Evolutionary conservation across 2,329 filamentous ascomycete species (phyloP), one percentile per base, ranked within the genome.

Genomic region (Pestalotiopsis sp.): DNA sequence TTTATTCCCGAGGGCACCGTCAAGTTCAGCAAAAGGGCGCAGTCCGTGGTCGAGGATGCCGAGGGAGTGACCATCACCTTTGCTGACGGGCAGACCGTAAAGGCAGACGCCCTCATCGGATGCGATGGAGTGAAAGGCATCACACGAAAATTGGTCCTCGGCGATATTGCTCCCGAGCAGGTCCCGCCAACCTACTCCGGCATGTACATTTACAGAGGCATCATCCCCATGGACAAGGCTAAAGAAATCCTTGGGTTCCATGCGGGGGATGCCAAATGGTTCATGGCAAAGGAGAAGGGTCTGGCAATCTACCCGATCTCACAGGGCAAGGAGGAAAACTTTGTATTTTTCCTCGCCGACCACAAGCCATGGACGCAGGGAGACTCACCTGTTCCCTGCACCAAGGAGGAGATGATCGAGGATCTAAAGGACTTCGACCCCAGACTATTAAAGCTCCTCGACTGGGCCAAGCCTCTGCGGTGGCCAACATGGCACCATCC

Each of bases 171-270:
- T 3, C 76, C 75, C 14, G 69, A 76, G n/a, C 70, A 75, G 52
- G 72, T 78, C 13, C 66, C 70, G n/a, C 74, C 75, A 38, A 73
- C 68, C 2, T 78, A 77, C 61, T 72, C 69, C 59, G 74, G 73
- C 62, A 75, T 75, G 70, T 78, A 77, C 69, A 74, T 74, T 62
- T 79, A 77, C 67, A 70, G 76, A 58, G 75, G 73, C 6, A 75
- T 78, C 58, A 73, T 78, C 39, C 76, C 77, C 4, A 78, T 77
- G 68, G 61, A 71, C 38, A 64, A 75, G 5, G 74, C 73, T 11
- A 73, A 72, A 61, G 64, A 73, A 36, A 74, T 76, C 23, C 70
- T 77, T 2, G 76, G 75, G 27, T 68, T 64, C 3, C 76, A 75
- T 41, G 75, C 75, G 12, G 75, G 74, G 1, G 75, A 76, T 31